phyloP scores from a whole-genome alignment of 2,329 filamentous ascomycete species.

The Didymellaceae sp. region DNA sequence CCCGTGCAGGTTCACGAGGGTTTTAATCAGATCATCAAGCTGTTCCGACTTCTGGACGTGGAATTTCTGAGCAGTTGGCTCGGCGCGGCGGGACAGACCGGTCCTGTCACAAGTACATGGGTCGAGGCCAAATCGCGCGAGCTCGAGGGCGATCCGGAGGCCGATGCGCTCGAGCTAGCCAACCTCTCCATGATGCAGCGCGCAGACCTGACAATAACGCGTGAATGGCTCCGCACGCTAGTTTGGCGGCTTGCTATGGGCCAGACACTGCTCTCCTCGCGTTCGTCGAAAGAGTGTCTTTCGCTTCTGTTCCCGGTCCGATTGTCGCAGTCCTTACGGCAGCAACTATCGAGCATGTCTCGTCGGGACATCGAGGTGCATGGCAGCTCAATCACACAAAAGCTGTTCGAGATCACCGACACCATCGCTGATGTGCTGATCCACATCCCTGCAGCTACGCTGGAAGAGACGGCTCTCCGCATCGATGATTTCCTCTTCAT shows the following conservation, averaged over 20 bases:
- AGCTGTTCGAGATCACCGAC: conserved; percentile 66
- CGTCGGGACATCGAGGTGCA: conserved; percentile 60
- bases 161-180: conserved; percentile 48
- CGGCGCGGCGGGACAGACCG: conserved; percentile 38
- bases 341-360: conserved; percentile 52
- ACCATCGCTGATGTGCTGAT: conserved; percentile 65
- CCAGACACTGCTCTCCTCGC: conserved; percentile 53
- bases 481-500: conserved; percentile 63
- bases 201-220: conserved; percentile 58
- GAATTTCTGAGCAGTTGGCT: conserved; percentile 56
- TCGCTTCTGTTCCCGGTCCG: conserved; percentile 55
- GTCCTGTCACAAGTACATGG: conserved; percentile 50
- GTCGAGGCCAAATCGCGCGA: conserved; percentile 56
- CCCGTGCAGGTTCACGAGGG: conserved; percentile 50
- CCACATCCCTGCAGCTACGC: conserved; percentile 56
- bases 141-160: conserved; percentile 49
- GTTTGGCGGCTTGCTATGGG: conserved; percentile 60
- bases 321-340: conserved; percentile 53
- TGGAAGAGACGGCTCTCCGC: conserved; percentile 55
- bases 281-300: conserved; percentile 46
- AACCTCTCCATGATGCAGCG: conserved; percentile 53
- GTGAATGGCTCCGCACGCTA: conserved; percentile 58
- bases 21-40: conserved; percentile 54
- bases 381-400: conserved; percentile 63
- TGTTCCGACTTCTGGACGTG: conserved; percentile 54